Evolutionary conservation across 2,329 filamentous ascomycete genomes (phyloP), one percentile per base, ranked within the genome.

Genomic region (Pseudonectria foliicola): DNA sequence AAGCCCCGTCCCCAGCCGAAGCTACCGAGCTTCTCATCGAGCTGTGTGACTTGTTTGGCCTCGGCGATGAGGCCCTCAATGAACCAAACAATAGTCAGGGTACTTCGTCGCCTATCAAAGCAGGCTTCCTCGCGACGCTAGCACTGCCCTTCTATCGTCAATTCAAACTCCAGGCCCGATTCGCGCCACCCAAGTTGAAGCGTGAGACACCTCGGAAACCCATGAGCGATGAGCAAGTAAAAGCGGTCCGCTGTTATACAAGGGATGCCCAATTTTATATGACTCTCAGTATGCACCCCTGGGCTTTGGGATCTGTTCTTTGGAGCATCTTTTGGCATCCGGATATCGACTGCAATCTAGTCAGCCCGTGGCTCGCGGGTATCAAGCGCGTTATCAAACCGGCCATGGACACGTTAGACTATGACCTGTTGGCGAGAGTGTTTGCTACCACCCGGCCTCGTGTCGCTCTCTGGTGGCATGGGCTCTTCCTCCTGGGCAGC

Each of bases 271-370:
- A 34, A 21, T 56, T 55, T 33, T 49, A 55, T 39, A 55, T 56
- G 53, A 56, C 53, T n/a, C 43, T 56, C 25, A 55, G 53, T 36
- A 48, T 53, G 48, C 45, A 52, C n/a, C 48, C 45, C 10, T 37
- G 39, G 14, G 37, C 43, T 14, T 31, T 54, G n/a, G 50, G 49
- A 2, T 43, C 53, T 15, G 44, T 54, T 7, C 27, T 56, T n/a
- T 56, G 53, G 53, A 51, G 52, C 30, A 44, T 56, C 18, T 56
- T 56, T 18, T 56, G 53, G 53, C 49, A 53, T 29, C 53, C 53
- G 7, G 45, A 46, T n/a, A 41, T 56, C 11, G 41, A 46, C 13
- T 56, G 53, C 32, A 56, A 56, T 27, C 43, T 56, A 3, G 53
- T 52, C n/a, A 52, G 48, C 27, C 52, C 53, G 10, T 56, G 53